These are phyloP conservation scores for Daldinia bambusicola DNA, from an alignment of 495 filamentous ascomycete genomes.

Conservation along the genomic window DNA sequence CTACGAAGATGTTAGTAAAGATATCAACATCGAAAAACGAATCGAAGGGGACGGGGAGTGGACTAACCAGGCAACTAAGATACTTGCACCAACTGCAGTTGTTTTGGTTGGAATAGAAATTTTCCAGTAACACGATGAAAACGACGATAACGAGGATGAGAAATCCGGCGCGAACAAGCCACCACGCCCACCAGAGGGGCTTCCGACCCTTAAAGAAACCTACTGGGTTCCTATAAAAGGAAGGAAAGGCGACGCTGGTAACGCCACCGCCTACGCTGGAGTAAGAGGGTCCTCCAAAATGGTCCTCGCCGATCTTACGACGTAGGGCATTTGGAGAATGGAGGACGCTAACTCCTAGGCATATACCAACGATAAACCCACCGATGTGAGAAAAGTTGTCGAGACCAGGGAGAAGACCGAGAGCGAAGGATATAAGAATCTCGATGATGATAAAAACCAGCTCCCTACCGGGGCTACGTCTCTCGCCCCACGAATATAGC, in stretches of 20 bases:
- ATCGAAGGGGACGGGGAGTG: too few relatives aligned
- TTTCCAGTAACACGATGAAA: slow-evolving; percentile 84
- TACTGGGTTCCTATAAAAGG: slow-evolving; percentile 74
- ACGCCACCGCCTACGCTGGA: slow-evolving; percentile 52
- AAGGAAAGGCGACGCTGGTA: slow-evolving; percentile 57
- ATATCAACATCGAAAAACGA: slow-evolving; percentile 5
- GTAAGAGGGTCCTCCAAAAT: slow-evolving; percentile 54
- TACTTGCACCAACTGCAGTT: slow-evolving; percentile 93
- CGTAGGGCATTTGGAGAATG: slow-evolving; percentile 86
- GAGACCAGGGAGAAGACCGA: slow-evolving; percentile 89
- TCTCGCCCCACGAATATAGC: slow-evolving; percentile 87
- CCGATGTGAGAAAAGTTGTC: slow-evolving; percentile 99
- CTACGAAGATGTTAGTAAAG: slow-evolving; percentile 51
- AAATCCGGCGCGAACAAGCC: slow-evolving; percentile 84
- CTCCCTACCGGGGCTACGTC: slow-evolving; percentile 78
- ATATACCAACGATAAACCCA: slow-evolving; percentile 92
- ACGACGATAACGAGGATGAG: slow-evolving; percentile 79
- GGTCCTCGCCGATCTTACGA: slow-evolving; percentile 76
- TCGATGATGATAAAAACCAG: slow-evolving; percentile 85
- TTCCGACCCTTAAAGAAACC: slow-evolving; percentile 92
- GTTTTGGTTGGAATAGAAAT: slow-evolving; percentile 84
- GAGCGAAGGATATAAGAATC: slow-evolving; percentile 86
- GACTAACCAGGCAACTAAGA: slow-evolving; percentile 87
- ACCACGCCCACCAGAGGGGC: slow-evolving; percentile 97
- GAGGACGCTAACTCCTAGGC: slow-evolving; percentile 84